Percentiles rank a stretch among this genome's conserved stretches.
These are phyloP conservation scores for Isatis lusitanica DNA, from an alignment of 441 rosid genomes.

Conservation along the genomic window DNA sequence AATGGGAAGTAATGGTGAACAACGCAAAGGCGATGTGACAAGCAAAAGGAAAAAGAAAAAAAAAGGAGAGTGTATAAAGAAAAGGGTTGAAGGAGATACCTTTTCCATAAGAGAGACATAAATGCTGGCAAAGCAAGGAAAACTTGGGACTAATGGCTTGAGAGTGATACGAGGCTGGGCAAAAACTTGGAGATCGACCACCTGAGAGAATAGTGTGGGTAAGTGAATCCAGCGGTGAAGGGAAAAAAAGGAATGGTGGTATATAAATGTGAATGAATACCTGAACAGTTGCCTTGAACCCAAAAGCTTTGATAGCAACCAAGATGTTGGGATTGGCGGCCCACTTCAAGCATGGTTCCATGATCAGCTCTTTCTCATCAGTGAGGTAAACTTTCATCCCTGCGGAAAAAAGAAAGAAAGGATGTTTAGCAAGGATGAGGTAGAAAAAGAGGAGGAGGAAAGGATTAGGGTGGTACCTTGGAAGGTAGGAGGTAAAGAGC, in stretches of 20 bases:
- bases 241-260: background rate
- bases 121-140: conserved; percentile 93
- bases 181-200: conserved; percentile 89
- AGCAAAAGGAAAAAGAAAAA: too few relatives aligned
- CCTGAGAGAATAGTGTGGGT: conserved; percentile 45
- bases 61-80: background rate
- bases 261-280: conserved; percentile 40
- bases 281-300: conserved; percentile 94
- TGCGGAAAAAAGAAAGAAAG: conserved; percentile 6
- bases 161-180: conserved; percentile 87
- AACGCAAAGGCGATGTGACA: background rate
- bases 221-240: background rate
- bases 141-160: conserved; percentile 93
- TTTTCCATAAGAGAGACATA: conserved; percentile 92
- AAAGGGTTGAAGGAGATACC: conserved; percentile 45
- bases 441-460: too few relatives aligned
- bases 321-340: conserved; percentile 86
- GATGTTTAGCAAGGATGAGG: too few relatives aligned
- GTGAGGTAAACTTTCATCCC: conserved; percentile 97
- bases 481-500: conserved; percentile 87
- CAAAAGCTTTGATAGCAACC: conserved; percentile 82
- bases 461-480: conserved; percentile 47
- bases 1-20: conserved; percentile 21
- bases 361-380: conserved; percentile 94
- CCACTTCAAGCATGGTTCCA: conserved; percentile 95